phyloP scores from a whole-genome alignment of 1,284 basidiomycete genomes.

The Sporisorium iseilematis-ciliati region DNA sequence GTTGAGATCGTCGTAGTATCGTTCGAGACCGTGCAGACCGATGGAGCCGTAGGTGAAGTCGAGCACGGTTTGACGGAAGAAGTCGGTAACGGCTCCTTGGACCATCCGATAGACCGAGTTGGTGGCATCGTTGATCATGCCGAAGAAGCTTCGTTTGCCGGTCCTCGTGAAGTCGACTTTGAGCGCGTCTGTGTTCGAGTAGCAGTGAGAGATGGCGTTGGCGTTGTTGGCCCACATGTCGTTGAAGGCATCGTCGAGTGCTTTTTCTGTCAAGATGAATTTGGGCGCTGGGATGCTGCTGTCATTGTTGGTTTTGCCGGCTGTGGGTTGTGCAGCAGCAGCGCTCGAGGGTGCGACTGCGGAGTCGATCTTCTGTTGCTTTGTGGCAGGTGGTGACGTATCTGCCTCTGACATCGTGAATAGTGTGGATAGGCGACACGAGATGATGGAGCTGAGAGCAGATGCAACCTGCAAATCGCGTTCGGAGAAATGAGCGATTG shows the following conservation, averaged over 20 bases:
- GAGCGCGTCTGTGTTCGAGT: constrained; percentile 78
- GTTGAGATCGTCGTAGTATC: constrained; percentile 74
- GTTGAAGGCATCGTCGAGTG: constrained; percentile 73
- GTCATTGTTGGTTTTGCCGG: neutral
- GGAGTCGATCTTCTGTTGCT: constrained; percentile 19
- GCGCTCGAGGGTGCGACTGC: constrained; percentile 26
- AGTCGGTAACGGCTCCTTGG: constrained; percentile 80
- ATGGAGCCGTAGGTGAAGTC: constrained; percentile 56
- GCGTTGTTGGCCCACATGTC: constrained; percentile 94
- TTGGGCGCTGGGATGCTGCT: neutral
- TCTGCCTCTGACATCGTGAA: constrained; percentile 15
- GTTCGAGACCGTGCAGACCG: constrained; percentile 42
- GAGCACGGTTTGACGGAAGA: constrained; percentile 82
- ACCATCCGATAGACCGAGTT: constrained; percentile 60
- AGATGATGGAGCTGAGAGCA: neutral
- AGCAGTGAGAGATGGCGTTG: constrained; percentile 62
- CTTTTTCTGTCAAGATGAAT: constrained; percentile 42
- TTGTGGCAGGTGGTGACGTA: constrained; percentile 17
- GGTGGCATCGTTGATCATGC: constrained; percentile 74
- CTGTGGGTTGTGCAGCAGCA: neutral
- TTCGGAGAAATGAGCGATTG: neutral
- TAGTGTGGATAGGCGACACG: neutral
- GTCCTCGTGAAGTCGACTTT: constrained; percentile 96
- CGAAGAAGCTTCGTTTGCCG: constrained; percentile 89
- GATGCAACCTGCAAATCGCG: neutral